Conservation (phyloP, 352 stramenopile genomes). For the Phytophthora pinifolia region DNA sequence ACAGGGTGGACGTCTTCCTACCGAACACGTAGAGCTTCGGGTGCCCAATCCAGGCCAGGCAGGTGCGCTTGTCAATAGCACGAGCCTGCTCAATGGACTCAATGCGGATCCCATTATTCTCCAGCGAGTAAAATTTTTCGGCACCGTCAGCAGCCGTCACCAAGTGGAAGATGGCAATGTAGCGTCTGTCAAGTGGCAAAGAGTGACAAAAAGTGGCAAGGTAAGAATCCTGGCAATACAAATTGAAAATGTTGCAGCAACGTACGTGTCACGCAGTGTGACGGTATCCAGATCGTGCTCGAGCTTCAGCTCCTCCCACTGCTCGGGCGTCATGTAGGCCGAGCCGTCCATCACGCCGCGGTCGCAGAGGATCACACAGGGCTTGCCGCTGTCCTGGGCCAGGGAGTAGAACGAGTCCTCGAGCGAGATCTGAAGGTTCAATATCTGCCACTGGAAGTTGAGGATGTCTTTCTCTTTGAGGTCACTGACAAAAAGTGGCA, state of each 20-base stretch:
- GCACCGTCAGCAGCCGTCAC: slow-evolving; percentile 93
- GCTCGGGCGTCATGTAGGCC: slow-evolving; percentile 91
- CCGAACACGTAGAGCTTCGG: slow-evolving; percentile 85
- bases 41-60: slow-evolving; percentile 80
- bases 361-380: slow-evolving; percentile 95
- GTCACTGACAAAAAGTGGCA: slow-evolving; percentile 42
- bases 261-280: slow-evolving; percentile 79
- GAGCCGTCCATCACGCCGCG: slow-evolving; percentile 95
- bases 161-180: slow-evolving; percentile 89
- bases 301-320: slow-evolving; percentile 89
- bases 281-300: slow-evolving; percentile 84
- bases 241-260: background rate
- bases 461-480: slow-evolving; percentile 80
- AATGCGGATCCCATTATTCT: slow-evolving; percentile 96
- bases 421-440: slow-evolving; percentile 82
- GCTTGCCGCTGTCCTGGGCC: slow-evolving; percentile 76
- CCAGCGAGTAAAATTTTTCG: slow-evolving; percentile 95
- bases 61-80: slow-evolving; percentile 84
- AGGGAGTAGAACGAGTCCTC: slow-evolving; percentile 86
- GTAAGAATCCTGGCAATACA: background rate
- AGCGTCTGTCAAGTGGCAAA: slow-evolving; percentile 41
- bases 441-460: slow-evolving; percentile 89
- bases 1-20: slow-evolving; percentile 20
- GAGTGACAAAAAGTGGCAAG: background rate
- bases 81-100: slow-evolving; percentile 92